phyloP scores from a whole-genome alignment of 345 rosid species.

The Erodium maritimum region DNA sequence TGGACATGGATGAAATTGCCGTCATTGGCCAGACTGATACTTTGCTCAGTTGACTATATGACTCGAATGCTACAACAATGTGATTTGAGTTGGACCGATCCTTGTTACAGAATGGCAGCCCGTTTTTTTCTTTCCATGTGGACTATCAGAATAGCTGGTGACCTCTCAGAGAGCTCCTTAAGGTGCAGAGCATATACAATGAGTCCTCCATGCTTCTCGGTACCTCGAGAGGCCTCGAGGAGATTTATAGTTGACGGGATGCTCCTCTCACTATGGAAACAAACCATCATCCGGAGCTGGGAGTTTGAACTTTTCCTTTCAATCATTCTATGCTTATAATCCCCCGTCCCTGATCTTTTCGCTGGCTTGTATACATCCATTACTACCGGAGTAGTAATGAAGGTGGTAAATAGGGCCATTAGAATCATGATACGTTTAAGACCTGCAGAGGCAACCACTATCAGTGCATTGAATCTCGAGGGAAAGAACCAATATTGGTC shows the following conservation, averaged over 20 bases:
- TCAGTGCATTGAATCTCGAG: too few species aligned
- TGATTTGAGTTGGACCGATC: constrained; percentile 7
- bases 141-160: constrained; percentile 29
- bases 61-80: constrained; percentile 12
- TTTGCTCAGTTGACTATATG: constrained; percentile 6
- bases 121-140: constrained; percentile 22
- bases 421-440: constrained; percentile 26
- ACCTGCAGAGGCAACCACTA: too few species aligned
- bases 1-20: constrained; percentile 19
- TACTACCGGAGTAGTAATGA: constrained; percentile 28
- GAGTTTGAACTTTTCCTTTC: too few species aligned
- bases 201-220: constrained; percentile 9
- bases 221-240: constrained; percentile 12
- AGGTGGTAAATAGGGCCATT: constrained; percentile 36
- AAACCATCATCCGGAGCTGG: constrained; percentile 25
- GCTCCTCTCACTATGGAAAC: constrained; percentile 17
- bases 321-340: constrained; percentile 3
- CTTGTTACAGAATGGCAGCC: constrained; percentile 17
- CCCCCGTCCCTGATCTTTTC: background rate
- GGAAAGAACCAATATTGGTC: too few species aligned
- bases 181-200: constrained; percentile 27
- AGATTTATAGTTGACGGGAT: constrained; percentile 24
- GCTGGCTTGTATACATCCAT: constrained; percentile 26
- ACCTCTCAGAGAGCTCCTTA: constrained; percentile 22
- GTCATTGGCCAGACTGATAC: constrained; percentile 22